Percentiles rank a stretch among this genome's conserved stretches.
Evolutionary conservation across 805 yeast species (phyloP).

Genomic region (Barnettozyma siamensis): DNA sequence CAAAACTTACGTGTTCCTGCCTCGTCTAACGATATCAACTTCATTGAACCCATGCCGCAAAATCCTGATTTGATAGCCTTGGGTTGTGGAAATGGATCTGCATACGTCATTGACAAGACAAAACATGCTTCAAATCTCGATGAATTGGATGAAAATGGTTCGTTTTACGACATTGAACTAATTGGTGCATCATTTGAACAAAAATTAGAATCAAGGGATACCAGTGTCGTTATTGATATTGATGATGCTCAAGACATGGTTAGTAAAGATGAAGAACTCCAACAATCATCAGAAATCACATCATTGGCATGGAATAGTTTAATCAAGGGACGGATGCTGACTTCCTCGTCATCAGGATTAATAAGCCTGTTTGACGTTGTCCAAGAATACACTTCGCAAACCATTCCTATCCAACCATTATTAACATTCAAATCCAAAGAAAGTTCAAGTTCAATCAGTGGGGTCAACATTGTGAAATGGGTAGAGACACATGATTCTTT

Average conservation of each 20-base stretch:
- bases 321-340: conserved; percentile 42
- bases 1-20: conserved; percentile 55
- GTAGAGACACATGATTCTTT: background rate
- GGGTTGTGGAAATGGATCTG: conserved; percentile 58
- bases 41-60: conserved; percentile 71
- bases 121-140: conserved; percentile 57
- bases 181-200: too few relatives aligned
- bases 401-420: conserved; percentile 25
- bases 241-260: conserved; percentile 27
- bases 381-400: conserved; percentile 27
- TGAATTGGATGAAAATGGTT: conserved; percentile 38
- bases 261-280: too few relatives aligned
- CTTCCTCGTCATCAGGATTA: conserved; percentile 60
- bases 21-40: conserved; percentile 60
- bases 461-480: background rate
- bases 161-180: conserved; percentile 41
- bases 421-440: conserved; percentile 51
- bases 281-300: conserved; percentile 37
- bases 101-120: conserved; percentile 73
- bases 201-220: too few relatives aligned
- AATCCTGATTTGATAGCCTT: conserved; percentile 81
- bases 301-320: conserved; percentile 67
- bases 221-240: background rate
- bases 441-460: conserved; percentile 24
- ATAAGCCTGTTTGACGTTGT: conserved; percentile 63